Base-by-base conservation (phyloP, 2,329 filamentous ascomycete species). In the Fusarium albidum region DNA sequence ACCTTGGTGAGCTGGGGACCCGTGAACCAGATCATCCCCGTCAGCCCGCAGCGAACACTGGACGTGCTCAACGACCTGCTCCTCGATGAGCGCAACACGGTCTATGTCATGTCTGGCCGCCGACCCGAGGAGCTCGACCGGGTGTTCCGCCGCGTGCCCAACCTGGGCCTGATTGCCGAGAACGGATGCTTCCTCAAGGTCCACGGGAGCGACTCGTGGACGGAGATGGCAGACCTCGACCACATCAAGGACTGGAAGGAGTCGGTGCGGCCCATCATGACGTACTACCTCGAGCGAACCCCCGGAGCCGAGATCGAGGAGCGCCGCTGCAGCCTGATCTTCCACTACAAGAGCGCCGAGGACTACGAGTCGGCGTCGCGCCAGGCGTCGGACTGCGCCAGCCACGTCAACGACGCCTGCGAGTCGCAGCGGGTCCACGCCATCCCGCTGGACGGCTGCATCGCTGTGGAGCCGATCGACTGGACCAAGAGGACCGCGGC, bases 371-470 rank as follows among this genome's bases (percentile, higher is more conserved):
- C 84, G 18, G 93, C 93, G 0, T 81, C 84, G 52, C 87, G 92
- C 15, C 89, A 93, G 66, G 94, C 92, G 0, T 90, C 89, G 15
- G 94, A 98, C 70, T 96, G 92, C 68, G 92, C 92, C 1, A 93
- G 91, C 57, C 93, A 97, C 67, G 95, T 98, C 79, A 98, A 98
- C 69, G 93, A 96, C 69, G 90, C 92, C 0, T 96, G 92, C 70
- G 88, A 92, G 69, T 85, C 83, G 49, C 91, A 96, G 73, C 84
- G 87, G 27, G 89, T 98, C 5, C 91, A 92, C 68, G 94, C 94
- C 6, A 84, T 96, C 14, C 88, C 90, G 2, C 79, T 91, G 12
- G 90, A 95, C 50, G 86, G 91, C 27, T 89, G 87, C 34, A 86
- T 98, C 43, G 81, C 93, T 10, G 91, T 97, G 13, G 93, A 96